Conservation (phyloP, 192 early-diverging fungal genomes). For the Coemansia sp. region DNA sequence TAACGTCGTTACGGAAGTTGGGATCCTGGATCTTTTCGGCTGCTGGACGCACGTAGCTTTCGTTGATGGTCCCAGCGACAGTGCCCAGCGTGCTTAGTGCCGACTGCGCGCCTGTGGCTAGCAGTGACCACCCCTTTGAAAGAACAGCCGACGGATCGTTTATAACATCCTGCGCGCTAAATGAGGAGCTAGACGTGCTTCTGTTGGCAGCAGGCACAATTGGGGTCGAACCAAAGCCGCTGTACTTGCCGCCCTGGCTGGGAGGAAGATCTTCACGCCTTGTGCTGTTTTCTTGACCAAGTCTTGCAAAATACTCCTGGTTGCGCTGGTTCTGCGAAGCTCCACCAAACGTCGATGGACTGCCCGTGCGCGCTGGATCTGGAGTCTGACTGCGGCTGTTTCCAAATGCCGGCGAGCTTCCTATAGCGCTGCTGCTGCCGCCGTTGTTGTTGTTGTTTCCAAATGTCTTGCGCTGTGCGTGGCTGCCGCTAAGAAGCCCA, state of each 20-base stretch:
- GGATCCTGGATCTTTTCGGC: conserved; percentile 62
- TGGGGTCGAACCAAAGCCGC: conserved; percentile 66
- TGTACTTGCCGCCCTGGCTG: conserved; percentile 73
- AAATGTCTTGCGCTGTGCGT: conserved; percentile 53
- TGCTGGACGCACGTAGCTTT: conserved; percentile 65
- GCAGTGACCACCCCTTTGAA: conserved; percentile 64
- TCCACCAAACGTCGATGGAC: conserved; percentile 8
- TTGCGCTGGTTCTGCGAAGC: conserved; percentile 61
- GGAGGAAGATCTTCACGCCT: conserved; percentile 66
- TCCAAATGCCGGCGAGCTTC: conserved; percentile 16
- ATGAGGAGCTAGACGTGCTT: neutral
- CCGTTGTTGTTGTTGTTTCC: neutral
- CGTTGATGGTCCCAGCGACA: conserved; percentile 55
- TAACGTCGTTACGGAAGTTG: conserved; percentile 61
- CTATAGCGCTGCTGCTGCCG: conserved; percentile 2
- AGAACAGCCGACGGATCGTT: conserved; percentile 68
- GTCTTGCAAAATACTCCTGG: conserved; percentile 74
- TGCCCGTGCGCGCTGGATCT: conserved; percentile 14
- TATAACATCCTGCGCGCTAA: conserved; percentile 57
- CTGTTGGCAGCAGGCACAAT: conserved; percentile 5
- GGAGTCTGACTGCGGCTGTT: conserved; percentile 34
- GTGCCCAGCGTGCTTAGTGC: conserved; percentile 41
- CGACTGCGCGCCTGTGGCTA: conserved; percentile 56
- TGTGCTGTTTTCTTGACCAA: conserved; percentile 58
- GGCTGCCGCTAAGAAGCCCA: conserved; percentile 16